Evolutionary conservation across 108 stramenopile genomes (phyloP).

Genomic region (Fistulifera solaris): DNA sequence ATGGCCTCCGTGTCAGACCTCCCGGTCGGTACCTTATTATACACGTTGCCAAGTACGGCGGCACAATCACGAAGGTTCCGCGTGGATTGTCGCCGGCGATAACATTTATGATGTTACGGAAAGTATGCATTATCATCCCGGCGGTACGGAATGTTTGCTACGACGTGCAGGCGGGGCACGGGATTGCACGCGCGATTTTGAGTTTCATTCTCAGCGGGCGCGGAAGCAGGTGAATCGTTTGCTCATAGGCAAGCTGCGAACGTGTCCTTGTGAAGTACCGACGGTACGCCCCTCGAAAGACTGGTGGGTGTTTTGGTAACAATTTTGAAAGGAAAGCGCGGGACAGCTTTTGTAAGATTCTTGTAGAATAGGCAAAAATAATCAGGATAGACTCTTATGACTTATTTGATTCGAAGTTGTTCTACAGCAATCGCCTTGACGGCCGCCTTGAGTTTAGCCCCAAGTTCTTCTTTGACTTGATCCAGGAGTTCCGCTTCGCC

Average conservation of each 20-base stretch:
- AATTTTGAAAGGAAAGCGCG: background rate
- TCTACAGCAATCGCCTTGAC: constrained; percentile 76
- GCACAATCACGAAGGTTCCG: constrained; percentile 52
- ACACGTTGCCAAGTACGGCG: constrained; percentile 45
- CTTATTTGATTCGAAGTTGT: constrained; percentile 50
- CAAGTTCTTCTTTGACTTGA: constrained; percentile 48
- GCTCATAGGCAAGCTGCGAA: constrained; percentile 34
- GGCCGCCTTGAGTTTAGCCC: constrained; percentile 51
- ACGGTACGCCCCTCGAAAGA: background rate
- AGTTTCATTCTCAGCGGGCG: constrained; percentile 54
- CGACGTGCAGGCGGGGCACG: constrained; percentile 46
- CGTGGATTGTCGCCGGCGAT: constrained; percentile 73
- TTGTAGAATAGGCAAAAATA: background rate
- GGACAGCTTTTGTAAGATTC: background rate
- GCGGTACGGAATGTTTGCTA: constrained; percentile 54
- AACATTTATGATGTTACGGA: constrained; percentile 71
- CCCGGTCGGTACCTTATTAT: background rate
- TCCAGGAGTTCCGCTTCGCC: constrained; percentile 45
- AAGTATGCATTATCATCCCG: constrained; percentile 62
- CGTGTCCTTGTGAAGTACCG: constrained; percentile 10
- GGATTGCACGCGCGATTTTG: constrained; percentile 63
- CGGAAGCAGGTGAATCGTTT: constrained; percentile 41
- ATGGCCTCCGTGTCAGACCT: no score
- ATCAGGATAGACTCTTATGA: no score
- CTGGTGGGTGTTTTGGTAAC: constrained; percentile 10